Percentiles rank a stretch among this genome's conserved stretches.
These are phyloP conservation scores for Daldinia eschscholtzii DNA, from an alignment of 2,329 filamentous ascomycete species.

Conservation along the genomic window DNA sequence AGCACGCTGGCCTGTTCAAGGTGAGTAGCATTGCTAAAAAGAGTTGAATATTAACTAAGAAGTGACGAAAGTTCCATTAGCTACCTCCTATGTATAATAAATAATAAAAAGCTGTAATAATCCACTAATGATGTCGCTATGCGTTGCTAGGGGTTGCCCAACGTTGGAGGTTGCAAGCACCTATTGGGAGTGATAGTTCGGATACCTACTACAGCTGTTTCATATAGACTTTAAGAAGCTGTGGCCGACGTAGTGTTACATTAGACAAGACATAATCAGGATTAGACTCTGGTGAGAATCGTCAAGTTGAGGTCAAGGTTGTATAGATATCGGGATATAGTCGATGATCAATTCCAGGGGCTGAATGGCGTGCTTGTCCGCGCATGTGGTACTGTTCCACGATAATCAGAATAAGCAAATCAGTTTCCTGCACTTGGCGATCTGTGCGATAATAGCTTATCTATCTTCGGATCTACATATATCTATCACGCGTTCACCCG, in stretches of 20 bases:
- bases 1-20: neutral
- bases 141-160: neutral
- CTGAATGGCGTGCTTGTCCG: slow-evolving; percentile 35
- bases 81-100: no score
- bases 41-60: no score
- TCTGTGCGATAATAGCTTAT: slow-evolving; percentile 25
- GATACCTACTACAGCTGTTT: neutral
- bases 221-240: neutral
- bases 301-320: neutral
- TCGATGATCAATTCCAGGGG: slow-evolving; percentile 35
- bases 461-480: slow-evolving; percentile 15
- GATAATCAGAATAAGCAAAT: slow-evolving; percentile 21
- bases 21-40: neutral
- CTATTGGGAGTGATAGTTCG: neutral
- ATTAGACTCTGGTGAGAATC: neutral
- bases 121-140: neutral
- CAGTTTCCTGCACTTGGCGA: neutral
- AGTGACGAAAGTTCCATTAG: no score
- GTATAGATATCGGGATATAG: slow-evolving; percentile 12
- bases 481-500: slow-evolving; percentile 27
- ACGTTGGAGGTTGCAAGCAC: neutral
- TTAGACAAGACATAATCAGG: neutral
- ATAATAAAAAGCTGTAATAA: neutral
- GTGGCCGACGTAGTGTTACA: neutral
- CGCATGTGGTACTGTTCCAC: slow-evolving; percentile 25